Evolutionary conservation across 768 basidiomycete species (phyloP), one percentile per base, ranked within the genome.

Genomic region (Trametes sanguinea): DNA sequence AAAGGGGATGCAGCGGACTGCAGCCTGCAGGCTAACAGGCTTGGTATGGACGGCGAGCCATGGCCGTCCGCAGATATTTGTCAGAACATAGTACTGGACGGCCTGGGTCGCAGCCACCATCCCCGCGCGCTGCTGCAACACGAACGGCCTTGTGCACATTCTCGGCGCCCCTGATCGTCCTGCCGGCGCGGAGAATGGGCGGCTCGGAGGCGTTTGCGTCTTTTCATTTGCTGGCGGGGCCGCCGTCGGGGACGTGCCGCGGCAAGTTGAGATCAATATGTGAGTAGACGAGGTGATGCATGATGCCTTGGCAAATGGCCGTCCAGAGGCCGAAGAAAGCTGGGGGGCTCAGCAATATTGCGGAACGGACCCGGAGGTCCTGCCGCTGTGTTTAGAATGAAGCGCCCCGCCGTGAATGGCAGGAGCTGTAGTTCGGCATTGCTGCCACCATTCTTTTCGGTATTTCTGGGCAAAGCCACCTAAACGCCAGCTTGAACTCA

Each of bases 101-200:
- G 4, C n/a, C 35, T 17, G n/a, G 35, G 6, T 6, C 32, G 35
- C 51, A 16, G 10, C 8, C 22, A 22, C 32, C 51, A 27, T 46
- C 43, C 35, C 35, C 48, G 14, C 13, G 48, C 11, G 11, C 2
- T 10, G 27, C 27, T 50, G 30, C 48, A 29, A n/a, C 44, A 6
- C 16, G 22, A 11, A 33, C n/a, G 35, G 51, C 37, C 51, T 53
- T 17, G 44, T 45, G 54, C 43, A 27, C 27, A 37, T n/a, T 30
- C 39, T n/a, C 32, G 42, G 40, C 54, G 30, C 54, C 54, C 55
- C 55, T 57, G 55, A 57, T 57, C 55, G 46, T 27, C 13, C 3
- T 27, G 45, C 45, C 45, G 45, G 48, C 5, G 11, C 48, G 42
- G 53, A 29, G 53, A 46, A 57, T 57, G 55, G 45, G 55, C 55